Conservation (phyloP, 441 rosid species). For the Erysimum cheiri region DNA sequence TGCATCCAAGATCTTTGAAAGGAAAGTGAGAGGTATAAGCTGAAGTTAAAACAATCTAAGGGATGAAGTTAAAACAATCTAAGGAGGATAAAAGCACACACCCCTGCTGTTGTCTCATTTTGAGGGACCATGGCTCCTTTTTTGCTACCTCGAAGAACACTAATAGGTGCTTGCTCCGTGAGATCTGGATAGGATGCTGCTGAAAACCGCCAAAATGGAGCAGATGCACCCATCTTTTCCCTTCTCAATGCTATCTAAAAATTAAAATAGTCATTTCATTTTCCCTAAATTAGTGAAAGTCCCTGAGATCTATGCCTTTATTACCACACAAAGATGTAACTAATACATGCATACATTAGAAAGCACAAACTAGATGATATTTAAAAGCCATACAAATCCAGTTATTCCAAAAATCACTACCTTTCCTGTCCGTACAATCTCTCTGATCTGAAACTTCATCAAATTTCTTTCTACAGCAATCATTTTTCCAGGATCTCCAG, state of each 20-base stretch:
- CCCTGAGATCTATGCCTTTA: slow-evolving; percentile 5
- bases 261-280: slow-evolving; percentile 22
- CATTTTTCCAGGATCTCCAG: slow-evolving; percentile 84
- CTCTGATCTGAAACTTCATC: slow-evolving; percentile 69
- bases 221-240: slow-evolving; percentile 91
- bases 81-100: slow-evolving; percentile 52
- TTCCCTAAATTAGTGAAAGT: slow-evolving; percentile 10
- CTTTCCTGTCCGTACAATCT: slow-evolving; percentile 89
- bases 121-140: slow-evolving; percentile 48
- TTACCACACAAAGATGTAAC: slow-evolving; percentile 26
- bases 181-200: slow-evolving; percentile 99
- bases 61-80: no score
- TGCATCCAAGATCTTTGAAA: slow-evolving; percentile 11
- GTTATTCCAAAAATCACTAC: slow-evolving; percentile 56
- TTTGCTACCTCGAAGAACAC: slow-evolving; percentile 54
- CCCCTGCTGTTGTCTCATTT: slow-evolving; percentile 59
- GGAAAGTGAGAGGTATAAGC: slow-evolving; percentile 11
- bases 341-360: slow-evolving; percentile 17
- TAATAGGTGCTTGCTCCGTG: slow-evolving; percentile 51
- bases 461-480: slow-evolving; percentile 72
- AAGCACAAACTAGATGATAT: slow-evolving; percentile 27
- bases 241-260: slow-evolving; percentile 88
- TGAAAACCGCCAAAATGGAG: slow-evolving; percentile 97
- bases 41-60: no score
- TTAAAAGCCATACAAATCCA: slow-evolving; percentile 58